Evolutionary conservation across 345 rosid genomes (phyloP).

Genomic region (Citrus sp.): DNA sequence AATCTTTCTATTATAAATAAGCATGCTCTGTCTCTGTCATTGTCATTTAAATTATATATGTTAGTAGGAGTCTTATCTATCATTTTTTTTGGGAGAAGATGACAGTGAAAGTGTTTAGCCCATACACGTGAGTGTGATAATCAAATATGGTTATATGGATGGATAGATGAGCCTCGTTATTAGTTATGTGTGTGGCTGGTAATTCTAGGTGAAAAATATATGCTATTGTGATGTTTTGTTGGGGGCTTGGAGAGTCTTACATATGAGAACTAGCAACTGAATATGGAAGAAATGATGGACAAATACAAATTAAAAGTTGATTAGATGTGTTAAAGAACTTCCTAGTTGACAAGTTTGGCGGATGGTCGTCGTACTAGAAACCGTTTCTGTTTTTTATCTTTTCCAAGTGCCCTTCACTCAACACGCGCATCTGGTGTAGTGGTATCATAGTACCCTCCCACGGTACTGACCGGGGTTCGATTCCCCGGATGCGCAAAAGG

Average conservation of each 20-base stretch:
- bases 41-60: background rate
- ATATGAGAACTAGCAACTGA: background rate
- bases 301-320: no score
- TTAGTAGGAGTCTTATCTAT: background rate
- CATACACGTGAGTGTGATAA: no score
- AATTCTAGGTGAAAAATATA: no score
- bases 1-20: background rate
- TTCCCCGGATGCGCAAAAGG: conserved; percentile 72
- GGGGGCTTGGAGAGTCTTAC: no score
- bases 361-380: no score
- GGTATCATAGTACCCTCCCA: conserved; percentile 98
- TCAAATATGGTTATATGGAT: no score
- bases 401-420: no score
- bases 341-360: no score
- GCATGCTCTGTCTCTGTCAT: background rate
- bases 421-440: conserved; percentile 78
- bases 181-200: no score
- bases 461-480: conserved; percentile 96
- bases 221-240: no score
- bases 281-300: background rate
- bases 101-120: background rate
- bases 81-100: background rate
- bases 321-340: no score
- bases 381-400: accelerated
- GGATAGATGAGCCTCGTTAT: no score